Evolutionary conservation across 1,284 basidiomycete genomes (phyloP).

Genomic region (Pseudozyma thailandica): DNA sequence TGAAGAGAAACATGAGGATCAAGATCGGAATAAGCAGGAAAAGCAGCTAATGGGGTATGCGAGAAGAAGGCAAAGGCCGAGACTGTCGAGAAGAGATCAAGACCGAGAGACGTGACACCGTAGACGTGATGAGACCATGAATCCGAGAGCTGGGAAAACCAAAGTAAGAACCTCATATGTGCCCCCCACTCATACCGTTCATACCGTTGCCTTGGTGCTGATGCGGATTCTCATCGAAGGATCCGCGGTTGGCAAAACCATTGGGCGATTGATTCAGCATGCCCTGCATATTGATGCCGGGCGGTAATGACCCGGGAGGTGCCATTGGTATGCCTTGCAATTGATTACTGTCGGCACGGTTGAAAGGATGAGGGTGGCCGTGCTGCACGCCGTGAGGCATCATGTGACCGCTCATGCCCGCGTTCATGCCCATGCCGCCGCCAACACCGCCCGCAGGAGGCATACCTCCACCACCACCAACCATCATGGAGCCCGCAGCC

Average conservation of each 20-base stretch:
- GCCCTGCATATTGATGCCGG: slow-evolving; percentile 29
- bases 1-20: neutral
- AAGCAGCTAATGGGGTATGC: neutral
- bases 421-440: slow-evolving; percentile 21
- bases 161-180: slow-evolving; percentile 13
- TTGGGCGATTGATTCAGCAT: slow-evolving; percentile 38
- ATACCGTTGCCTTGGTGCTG: slow-evolving; percentile 22
- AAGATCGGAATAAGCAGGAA: neutral
- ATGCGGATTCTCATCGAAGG: slow-evolving; percentile 37
- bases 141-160: no score
- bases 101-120: no score
- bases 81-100: neutral
- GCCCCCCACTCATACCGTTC: slow-evolving; percentile 32
- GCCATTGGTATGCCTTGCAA: slow-evolving; percentile 39
- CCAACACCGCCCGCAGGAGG: slow-evolving; percentile 17
- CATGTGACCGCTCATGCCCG: slow-evolving; percentile 27
- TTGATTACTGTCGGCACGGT: slow-evolving; percentile 35
- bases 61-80: neutral
- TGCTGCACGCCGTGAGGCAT: slow-evolving; percentile 30
- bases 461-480: slow-evolving; percentile 22
- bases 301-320: slow-evolving; percentile 29
- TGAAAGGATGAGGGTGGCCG: slow-evolving; percentile 43
- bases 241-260: slow-evolving; percentile 28
- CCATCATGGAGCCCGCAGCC: slow-evolving; percentile 35
- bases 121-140: neutral